phyloP scores from a whole-genome alignment of 2,329 filamentous ascomycete genomes.

The Stagonosporopsis cucurbitacearum region DNA sequence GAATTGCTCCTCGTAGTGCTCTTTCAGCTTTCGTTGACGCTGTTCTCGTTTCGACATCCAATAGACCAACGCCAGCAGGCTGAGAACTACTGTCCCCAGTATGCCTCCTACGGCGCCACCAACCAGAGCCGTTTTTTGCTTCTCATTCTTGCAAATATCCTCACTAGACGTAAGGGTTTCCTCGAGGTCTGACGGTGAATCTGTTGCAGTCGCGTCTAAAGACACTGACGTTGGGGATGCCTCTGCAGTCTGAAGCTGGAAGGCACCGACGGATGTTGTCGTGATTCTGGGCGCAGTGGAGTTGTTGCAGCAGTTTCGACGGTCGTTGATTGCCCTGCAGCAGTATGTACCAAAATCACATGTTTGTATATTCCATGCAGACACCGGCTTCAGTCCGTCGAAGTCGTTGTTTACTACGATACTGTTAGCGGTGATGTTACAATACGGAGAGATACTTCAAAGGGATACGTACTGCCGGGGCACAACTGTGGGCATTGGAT shows the following conservation, averaged over 20 bases:
- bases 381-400: slow-evolving; percentile 23
- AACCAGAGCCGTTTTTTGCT: slow-evolving; percentile 30
- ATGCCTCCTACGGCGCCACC: slow-evolving; percentile 35
- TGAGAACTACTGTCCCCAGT: slow-evolving; percentile 31
- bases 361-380: slow-evolving; percentile 45
- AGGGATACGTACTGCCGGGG: slow-evolving; percentile 33
- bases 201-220: slow-evolving; percentile 12
- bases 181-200: slow-evolving; percentile 4
- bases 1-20: slow-evolving; percentile 45
- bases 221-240: slow-evolving; percentile 3
- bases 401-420: slow-evolving; percentile 22
- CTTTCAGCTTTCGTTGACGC: slow-evolving; percentile 41
- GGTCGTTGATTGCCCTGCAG: slow-evolving; percentile 38
- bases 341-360: slow-evolving; percentile 46
- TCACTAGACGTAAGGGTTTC: slow-evolving; percentile 8
- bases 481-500: slow-evolving; percentile 40
- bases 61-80: slow-evolving; percentile 20
- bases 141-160: slow-evolving; percentile 25
- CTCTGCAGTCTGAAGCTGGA: slow-evolving; percentile 27
- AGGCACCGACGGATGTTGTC: slow-evolving; percentile 31
- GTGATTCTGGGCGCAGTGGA: slow-evolving; percentile 32
- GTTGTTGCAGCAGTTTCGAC: slow-evolving; percentile 40
- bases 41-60: slow-evolving; percentile 42
- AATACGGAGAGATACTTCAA: background rate
- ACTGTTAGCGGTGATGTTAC: background rate